Evolutionary conservation across 75 land plant genomes (phyloP).

Genomic region (Pinus taeda): DNA sequence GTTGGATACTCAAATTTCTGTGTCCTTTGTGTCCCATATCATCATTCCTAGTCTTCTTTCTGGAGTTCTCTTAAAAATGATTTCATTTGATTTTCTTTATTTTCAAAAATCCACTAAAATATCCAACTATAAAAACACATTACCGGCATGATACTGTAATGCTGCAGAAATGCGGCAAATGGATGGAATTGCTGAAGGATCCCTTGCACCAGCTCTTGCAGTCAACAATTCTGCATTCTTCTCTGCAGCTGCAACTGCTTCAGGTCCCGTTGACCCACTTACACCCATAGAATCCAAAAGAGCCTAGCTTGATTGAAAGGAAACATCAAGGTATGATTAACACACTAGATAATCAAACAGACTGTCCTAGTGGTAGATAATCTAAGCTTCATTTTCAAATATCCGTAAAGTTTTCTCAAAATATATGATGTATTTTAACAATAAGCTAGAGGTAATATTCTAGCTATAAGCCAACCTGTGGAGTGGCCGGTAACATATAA

Average conservation of each 20-base stretch:
- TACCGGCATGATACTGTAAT: constrained; percentile 74
- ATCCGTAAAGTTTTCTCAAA: background rate
- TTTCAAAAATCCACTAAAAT: background rate
- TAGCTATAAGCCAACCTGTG: constrained; percentile 59
- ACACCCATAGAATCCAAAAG: constrained; percentile 85
- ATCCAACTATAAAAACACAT: background rate
- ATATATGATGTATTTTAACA: background rate
- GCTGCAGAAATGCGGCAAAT: constrained; percentile 88
- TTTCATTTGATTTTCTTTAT: background rate
- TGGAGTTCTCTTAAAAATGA: background rate
- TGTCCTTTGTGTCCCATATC: no score
- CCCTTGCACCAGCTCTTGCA: constrained; percentile 95
- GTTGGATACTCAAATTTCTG: no score
- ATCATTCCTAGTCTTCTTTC: no score
- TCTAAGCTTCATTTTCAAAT: background rate
- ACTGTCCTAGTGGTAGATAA: background rate
- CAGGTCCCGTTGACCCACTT: constrained; percentile 69
- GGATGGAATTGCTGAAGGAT: constrained; percentile 97
- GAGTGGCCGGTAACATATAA: constrained; percentile 87
- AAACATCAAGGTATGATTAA: background rate
- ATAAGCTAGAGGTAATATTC: background rate
- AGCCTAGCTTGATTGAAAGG: constrained; percentile 42
- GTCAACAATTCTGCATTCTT: constrained; percentile 82
- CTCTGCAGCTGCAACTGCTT: constrained; percentile 87
- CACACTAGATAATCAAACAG: background rate